Percentiles rank a stretch among this genome's conserved stretches.
Conservation (phyloP, 139 green algal genomes). For the Chlorella sp. region DNA sequence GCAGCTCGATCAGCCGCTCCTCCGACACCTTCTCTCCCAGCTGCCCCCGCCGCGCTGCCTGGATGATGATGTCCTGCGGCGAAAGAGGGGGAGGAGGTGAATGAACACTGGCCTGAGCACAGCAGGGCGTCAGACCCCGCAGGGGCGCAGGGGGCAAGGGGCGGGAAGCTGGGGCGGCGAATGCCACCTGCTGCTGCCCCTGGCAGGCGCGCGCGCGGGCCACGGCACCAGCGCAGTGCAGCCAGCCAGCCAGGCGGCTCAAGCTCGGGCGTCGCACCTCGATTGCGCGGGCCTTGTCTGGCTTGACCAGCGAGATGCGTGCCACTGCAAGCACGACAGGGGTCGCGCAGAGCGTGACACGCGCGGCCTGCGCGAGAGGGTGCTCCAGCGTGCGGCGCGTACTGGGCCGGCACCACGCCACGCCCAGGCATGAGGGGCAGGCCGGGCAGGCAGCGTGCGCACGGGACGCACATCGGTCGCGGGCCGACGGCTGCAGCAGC, state of each 20-base stretch:
- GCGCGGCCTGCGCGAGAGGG: no score
- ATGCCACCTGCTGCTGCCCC: no score
- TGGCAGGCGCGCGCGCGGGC: no score
- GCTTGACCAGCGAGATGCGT: conserved; percentile 94
- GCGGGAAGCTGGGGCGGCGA: no score
- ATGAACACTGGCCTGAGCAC: no score
- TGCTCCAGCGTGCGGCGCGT: neutral
- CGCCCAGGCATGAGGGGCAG: neutral
- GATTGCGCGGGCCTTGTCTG: conserved; percentile 89
- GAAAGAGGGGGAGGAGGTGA: no score
- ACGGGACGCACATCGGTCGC: conserved; percentile 73
- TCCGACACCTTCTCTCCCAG: conserved; percentile 86
- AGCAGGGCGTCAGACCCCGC: no score
- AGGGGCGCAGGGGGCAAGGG: no score
- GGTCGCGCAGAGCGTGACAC: no score
- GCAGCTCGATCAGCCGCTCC: conserved; percentile 74
- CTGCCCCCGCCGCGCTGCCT: conserved; percentile 70
- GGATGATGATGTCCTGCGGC: conserved; percentile 89
- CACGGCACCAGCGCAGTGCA: no score
- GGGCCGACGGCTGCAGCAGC: conserved; percentile 74
- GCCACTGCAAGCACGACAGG: conserved; percentile 61
- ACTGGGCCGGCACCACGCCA: neutral
- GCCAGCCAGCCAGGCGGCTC: no score
- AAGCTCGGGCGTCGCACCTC: no score
- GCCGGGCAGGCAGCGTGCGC: neutral